These are phyloP conservation scores for Acanthamoeba lenticulata DNA, from an alignment of 208 protist species.

Conservation along the genomic window DNA sequence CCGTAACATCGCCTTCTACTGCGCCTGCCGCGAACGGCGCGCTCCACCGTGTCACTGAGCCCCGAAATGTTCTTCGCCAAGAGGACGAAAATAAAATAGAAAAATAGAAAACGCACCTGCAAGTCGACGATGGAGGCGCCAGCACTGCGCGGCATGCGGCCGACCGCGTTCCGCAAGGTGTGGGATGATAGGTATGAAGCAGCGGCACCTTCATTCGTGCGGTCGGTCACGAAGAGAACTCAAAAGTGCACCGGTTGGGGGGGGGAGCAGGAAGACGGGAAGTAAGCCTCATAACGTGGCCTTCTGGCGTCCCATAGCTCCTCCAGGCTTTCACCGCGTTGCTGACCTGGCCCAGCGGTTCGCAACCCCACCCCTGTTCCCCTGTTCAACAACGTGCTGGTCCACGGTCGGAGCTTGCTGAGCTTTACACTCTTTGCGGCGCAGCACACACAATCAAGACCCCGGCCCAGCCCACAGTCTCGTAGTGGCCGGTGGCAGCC, in stretches of 20 bases:
- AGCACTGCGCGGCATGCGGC: no score
- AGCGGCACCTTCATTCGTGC: no score
- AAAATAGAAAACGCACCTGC: no score
- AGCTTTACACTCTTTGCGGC: not conserved
- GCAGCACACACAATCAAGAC: not conserved
- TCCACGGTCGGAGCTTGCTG: not conserved
- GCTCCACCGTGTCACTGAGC: not conserved
- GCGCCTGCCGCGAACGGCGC: not conserved
- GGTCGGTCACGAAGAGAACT: no score
- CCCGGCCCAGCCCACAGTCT: not conserved
- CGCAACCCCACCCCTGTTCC: not conserved
- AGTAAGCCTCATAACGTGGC: not conserved
- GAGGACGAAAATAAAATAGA: no score
- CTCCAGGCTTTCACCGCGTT: not conserved
- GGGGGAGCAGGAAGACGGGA: not conserved
- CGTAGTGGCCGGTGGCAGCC: not conserved
- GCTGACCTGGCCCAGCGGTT: not conserved
- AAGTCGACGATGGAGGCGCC: no score
- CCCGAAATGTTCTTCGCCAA: no score
- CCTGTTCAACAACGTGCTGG: not conserved
- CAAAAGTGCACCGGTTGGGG: no score
- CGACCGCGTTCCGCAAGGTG: no score
- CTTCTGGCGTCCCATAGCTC: not conserved
- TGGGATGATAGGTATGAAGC: no score
- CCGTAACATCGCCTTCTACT: slow-evolving; percentile 24